These are phyloP conservation scores for Pochonia chlamydosporia DNA, from an alignment of 2,329 filamentous ascomycete genomes.

Conservation along the genomic window DNA sequence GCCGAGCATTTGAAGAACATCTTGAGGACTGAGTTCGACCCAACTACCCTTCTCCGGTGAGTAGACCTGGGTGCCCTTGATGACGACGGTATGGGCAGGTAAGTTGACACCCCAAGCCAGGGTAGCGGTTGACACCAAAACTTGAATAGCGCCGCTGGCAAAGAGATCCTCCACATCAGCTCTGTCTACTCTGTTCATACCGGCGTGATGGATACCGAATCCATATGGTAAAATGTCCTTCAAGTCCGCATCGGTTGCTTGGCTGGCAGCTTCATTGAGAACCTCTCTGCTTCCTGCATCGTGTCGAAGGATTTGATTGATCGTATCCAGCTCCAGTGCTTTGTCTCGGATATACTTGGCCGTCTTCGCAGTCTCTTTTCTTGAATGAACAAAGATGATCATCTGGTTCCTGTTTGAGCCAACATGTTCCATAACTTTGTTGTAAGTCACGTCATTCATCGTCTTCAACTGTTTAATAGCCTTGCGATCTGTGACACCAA, in stretches of 20 bases:
- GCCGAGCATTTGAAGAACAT: constrained; percentile 97
- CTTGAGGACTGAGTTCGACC: constrained; percentile 95
- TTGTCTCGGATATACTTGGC: constrained; percentile 95
- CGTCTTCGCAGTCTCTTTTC: constrained; percentile 97
- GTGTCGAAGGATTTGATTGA: constrained; percentile 88
- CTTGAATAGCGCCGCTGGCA: constrained; percentile 82
- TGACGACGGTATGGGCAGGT: constrained; percentile 95
- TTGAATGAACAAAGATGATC: constrained; percentile 97
- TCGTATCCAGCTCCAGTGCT: constrained; percentile 93
- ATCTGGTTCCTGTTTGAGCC: constrained; percentile 92
- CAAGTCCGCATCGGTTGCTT: constrained; percentile 77
- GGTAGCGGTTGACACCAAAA: constrained; percentile 96
- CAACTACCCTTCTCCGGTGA: constrained; percentile 98
- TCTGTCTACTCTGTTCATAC: constrained; percentile 93
- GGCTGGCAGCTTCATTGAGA: constrained; percentile 74
- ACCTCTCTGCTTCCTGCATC: constrained; percentile 90
- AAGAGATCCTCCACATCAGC: constrained; percentile 95
- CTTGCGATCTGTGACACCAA: constrained; percentile 95
- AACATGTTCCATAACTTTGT: constrained; percentile 93
- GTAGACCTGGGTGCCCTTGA: constrained; percentile 97
- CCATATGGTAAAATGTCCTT: constrained; percentile 95
- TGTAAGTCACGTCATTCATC: constrained; percentile 99
- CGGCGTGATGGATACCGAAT: constrained; percentile 96
- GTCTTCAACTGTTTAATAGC: constrained; percentile 98
- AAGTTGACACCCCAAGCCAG: constrained; percentile 98